Base-by-base conservation (phyloP, 2,329 filamentous ascomycete genomes). In the Cordyceps tenuipes region DNA sequence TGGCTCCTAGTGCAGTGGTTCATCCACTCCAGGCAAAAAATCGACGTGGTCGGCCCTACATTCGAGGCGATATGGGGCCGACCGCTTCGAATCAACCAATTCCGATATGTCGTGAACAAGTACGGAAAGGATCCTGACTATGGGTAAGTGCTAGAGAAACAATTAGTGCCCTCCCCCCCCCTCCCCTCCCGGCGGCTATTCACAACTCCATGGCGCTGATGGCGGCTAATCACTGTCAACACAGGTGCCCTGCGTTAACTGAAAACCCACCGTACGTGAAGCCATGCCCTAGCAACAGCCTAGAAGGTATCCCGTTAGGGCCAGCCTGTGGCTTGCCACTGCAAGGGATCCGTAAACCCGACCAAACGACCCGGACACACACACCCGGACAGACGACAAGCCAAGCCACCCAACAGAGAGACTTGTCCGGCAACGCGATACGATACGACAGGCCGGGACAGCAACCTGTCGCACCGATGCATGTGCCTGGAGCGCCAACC, bases 1-100 rank as follows among this genome's bases (percentile, higher is more conserved):
- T 76, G 71, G 63, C 62, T 75, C 44, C 66, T 77, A 61, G 66
- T 1, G 59, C 64, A 1, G 65, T 71, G 53, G 63, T 74, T 5
- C 36, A 6, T 29, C 5, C 29, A 17, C 55, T 9, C 63, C 1
- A 66, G 66, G 29, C 67, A 70, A 29, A 58, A 62, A 12, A 31
- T 54, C 1, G 3, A 51, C 19, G 1, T 4, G 2, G 9, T 51
- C 1, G n/a, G 17, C 13, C 5, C 6, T 5, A 12, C 0, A 17
- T 58, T 58, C 13, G 1, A 50, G 12, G 1, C 1, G 1, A 17
- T 19, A 12, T 58, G 51, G 23, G 47, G 39, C 1, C 34, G 56
- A 49, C 5, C 6, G 10, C 19, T 57, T 2, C 5, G 3, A 3
- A 2, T 10, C 1, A 15, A 49, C 5, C 44, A 49, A 34, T 29